Base-by-base conservation (phyloP, 768 basidiomycete genomes). In the Nidularia pulvinata region DNA sequence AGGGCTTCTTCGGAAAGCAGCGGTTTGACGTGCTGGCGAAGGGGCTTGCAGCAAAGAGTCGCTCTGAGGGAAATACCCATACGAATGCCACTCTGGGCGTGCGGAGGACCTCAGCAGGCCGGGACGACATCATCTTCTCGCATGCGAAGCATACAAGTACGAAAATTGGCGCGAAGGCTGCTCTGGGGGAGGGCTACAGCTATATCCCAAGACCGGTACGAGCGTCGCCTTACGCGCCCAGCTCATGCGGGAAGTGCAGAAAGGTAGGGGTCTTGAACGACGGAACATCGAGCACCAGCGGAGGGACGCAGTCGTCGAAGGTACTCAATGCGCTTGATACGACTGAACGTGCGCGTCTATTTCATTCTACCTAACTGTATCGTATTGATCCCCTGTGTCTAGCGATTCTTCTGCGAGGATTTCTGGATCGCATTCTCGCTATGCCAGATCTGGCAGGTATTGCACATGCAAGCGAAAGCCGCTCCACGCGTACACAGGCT, bases 1-100 rank as follows among this genome's bases (percentile, higher is more conserved):
- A 79, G 55, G 73, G 70, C 14, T 82, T 83, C 56, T 90, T 90
- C 58, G 78, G 83, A 34, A 79, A 77, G 51, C 82, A 84, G 57
- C 78, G 82, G 30, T 73, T 89, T 34, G 70, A 84, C 56, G 68
- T 86, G 54, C 62, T 82, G 9, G 71, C 78, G 2, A 72, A 74
- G 54, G 74, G 77, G 3, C 62, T 79, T 7, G 55, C 62, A 13
- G 48, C 58, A 11, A 60, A 57, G 16, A 55, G 42, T 36, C 25
- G 52, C 25, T 39, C 55, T 3, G 54, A 56, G 39, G 25, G 25
- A 25, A 25, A 25, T 25, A 25, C 25, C 25, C 25, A 25, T 25
- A 25, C 25, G 25, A 25, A 25, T 25, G 25, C 25, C 25, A 25
- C 25, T 25, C 25, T 25, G 25, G 25, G 25, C 25, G 25, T 25